A percentile compares a stretch with the other conserved stretches of the same genome.
Evolutionary conservation across 495 filamentous ascomycete genomes (phyloP).

Genomic region (Xylaria flabelliformis): DNA sequence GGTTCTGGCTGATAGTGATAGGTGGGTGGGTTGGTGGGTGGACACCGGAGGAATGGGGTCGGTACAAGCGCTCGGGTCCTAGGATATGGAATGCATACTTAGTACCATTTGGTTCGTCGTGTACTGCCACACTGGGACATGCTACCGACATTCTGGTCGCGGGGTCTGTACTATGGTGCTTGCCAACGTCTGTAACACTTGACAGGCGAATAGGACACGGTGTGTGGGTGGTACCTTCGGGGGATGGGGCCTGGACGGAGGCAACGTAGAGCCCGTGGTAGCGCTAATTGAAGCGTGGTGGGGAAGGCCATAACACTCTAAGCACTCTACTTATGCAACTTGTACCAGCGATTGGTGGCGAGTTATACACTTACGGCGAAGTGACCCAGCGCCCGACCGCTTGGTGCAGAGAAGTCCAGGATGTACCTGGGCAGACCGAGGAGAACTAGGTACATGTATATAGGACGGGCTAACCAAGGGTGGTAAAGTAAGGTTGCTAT

Average conservation of each 20-base stretch:
- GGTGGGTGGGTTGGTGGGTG: conserved; percentile 12
- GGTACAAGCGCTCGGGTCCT: conserved; percentile 25
- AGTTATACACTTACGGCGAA: not conserved
- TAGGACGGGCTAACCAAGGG: conserved; percentile 2
- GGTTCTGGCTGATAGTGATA: conserved; percentile 16
- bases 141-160: conserved; percentile 32
- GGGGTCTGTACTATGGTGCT: conserved; percentile 25
- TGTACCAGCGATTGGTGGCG: conserved; percentile 19
- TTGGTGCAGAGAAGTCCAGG: not conserved
- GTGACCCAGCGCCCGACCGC: conserved; percentile 21
- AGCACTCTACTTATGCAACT: not conserved
- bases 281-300: not conserved
- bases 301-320: not conserved
- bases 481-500: not conserved
- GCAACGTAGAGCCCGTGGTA: conserved; percentile 6
- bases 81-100: conserved; percentile 6
- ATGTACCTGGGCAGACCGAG: no score
- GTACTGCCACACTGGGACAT: conserved; percentile 21
- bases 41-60: conserved; percentile 22
- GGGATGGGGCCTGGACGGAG: conserved; percentile 9
- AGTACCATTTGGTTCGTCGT: conserved; percentile 4
- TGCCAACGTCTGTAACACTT: conserved; percentile 23
- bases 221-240: conserved; percentile 19
- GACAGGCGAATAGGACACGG: conserved; percentile 2
- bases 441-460: not conserved